phyloP scores from a whole-genome alignment of 495 filamentous ascomycete species.

The Podospora appendiculata region DNA sequence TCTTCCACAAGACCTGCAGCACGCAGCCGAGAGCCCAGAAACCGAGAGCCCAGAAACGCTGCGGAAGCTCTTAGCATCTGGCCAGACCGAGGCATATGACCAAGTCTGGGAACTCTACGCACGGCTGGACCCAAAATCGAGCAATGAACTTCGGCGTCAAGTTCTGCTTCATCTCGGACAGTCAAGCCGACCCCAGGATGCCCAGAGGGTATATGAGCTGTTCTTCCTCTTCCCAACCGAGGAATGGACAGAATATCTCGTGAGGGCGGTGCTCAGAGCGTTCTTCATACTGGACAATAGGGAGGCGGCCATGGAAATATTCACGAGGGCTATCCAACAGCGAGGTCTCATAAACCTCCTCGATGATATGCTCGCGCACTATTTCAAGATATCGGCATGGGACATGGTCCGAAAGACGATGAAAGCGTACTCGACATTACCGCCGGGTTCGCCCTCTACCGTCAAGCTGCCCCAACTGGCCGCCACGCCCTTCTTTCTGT shows the following conservation, averaged over 20 bases:
- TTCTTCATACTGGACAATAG: slow-evolving; percentile 12
- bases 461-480: slow-evolving; percentile 3
- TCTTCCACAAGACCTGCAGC: too few relatives aligned
- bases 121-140: slow-evolving; percentile 8
- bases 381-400: slow-evolving; percentile 16
- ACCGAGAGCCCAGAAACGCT: too few relatives aligned
- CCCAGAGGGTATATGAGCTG: slow-evolving; percentile 15
- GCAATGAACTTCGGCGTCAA: slow-evolving; percentile 2
- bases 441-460: neutral
- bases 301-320: slow-evolving; percentile 11
- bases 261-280: slow-evolving; percentile 16
- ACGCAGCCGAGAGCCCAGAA: too few relatives aligned
- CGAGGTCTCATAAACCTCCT: slow-evolving; percentile 10
- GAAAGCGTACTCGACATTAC: slow-evolving; percentile 5
- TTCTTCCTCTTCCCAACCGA: slow-evolving; percentile 7
- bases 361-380: slow-evolving; percentile 16
- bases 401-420: slow-evolving; percentile 12
- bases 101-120: slow-evolving; percentile 17
- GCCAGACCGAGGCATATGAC: slow-evolving; percentile 10
- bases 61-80: too few relatives aligned
- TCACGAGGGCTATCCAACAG: slow-evolving; percentile 8
- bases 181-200: slow-evolving; percentile 16
- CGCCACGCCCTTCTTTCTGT: neutral
- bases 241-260: slow-evolving; percentile 17
- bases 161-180: slow-evolving; percentile 17